Conservation (phyloP, 345 rosid genomes). For the Odontarrhena argentea region DNA sequence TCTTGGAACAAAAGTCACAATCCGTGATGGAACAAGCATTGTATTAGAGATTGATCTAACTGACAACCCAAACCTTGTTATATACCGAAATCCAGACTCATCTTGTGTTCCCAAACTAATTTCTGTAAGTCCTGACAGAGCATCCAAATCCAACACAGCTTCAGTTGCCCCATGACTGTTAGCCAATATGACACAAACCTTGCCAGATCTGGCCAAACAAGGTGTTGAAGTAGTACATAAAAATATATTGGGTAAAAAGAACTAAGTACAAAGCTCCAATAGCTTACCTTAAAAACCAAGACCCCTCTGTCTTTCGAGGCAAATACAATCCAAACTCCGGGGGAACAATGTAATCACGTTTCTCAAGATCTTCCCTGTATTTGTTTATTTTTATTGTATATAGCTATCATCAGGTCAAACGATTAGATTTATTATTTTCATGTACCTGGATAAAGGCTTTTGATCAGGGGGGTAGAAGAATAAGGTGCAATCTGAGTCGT, state of each 20-base stretch:
- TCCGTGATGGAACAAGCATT: constrained; percentile 61
- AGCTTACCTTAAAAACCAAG: constrained; percentile 78
- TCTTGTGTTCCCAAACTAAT: constrained; percentile 62
- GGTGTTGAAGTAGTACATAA: constrained; percentile 26
- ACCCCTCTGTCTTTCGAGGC: constrained; percentile 62
- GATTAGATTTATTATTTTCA: constrained; percentile 30
- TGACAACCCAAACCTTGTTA: constrained; percentile 76
- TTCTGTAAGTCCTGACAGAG: constrained; percentile 88
- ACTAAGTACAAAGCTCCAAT: constrained; percentile 29
- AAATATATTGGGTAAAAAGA: constrained; percentile 17
- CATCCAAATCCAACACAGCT: constrained; percentile 71
- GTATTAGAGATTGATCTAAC: constrained; percentile 54
- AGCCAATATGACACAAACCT: constrained; percentile 56
- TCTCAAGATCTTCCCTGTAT: constrained; percentile 67
- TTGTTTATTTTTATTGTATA: constrained; percentile 29
- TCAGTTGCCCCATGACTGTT: constrained; percentile 55
- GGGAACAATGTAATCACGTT: constrained; percentile 49
- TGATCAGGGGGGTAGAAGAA: constrained; percentile 57
- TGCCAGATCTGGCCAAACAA: constrained; percentile 61
- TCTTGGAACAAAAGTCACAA: constrained; percentile 70
- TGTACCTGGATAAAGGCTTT: constrained; percentile 70
- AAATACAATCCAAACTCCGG: constrained; percentile 72
- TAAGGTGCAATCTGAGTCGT: constrained; percentile 67
- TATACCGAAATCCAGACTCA: constrained; percentile 55
- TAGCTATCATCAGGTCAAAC: constrained; percentile 23